Evolutionary conservation across 1,139 yeast species (phyloP).

Genomic region (Komagataea norvegica): DNA sequence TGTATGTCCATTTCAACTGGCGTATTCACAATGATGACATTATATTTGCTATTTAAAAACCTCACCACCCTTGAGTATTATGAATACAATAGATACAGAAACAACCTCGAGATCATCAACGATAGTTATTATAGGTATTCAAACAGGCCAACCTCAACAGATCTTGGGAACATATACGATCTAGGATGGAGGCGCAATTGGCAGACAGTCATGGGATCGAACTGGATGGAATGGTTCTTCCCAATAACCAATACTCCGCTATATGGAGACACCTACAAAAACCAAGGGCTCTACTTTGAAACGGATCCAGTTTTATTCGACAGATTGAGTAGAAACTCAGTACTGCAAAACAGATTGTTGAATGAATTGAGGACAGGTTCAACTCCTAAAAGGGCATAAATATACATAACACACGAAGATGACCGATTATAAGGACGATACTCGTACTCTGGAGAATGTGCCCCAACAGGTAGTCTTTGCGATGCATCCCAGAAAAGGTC

Average conservation of each 20-base stretch:
- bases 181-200: conserved; percentile 62
- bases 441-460: too few relatives aligned
- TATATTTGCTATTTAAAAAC: conserved; percentile 58
- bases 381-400: too few relatives aligned
- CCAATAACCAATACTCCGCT: conserved; percentile 42
- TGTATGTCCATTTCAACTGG: conserved; percentile 62
- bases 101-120: conserved; percentile 39
- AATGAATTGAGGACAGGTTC: conserved; percentile 8
- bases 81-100: conserved; percentile 51
- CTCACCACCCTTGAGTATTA: conserved; percentile 80
- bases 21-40: conserved; percentile 54
- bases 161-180: conserved; percentile 67
- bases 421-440: too few relatives aligned
- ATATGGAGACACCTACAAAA: conserved; percentile 28
- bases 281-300: conserved; percentile 50
- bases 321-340: conserved; percentile 7
- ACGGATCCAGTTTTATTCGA: conserved; percentile 5
- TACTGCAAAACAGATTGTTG: conserved; percentile 10
- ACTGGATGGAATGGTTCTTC: conserved; percentile 62
- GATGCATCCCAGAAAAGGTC: too few relatives aligned
- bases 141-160: conserved; percentile 34
- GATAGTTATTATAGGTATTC: conserved; percentile 36
- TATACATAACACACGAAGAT: background rate
- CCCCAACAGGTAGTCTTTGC: too few relatives aligned
- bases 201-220: conserved; percentile 66